Evolutionary conservation across 352 stramenopile genomes (phyloP), one percentile per base, ranked within the genome.

Genomic region (Blastocystis sp.): DNA sequence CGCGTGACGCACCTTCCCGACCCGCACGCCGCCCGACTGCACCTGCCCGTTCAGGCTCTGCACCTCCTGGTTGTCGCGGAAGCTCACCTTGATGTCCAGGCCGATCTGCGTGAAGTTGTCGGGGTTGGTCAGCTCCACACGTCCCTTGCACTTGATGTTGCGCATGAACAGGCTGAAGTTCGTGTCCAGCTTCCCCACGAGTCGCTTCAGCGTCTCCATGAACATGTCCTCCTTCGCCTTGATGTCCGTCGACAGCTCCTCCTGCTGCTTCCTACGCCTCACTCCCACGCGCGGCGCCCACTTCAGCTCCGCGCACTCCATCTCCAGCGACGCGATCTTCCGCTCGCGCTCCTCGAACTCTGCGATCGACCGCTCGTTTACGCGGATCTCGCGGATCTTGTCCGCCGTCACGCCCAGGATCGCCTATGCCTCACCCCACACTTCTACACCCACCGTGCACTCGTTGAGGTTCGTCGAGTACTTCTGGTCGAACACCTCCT

Each of bases 21-120:
- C 45, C 34, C 28, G 3, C 43, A 82, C 74, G 76, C 93, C 94
- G 48, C 94, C 94, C 28, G 92, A 94, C 80, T 97, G 93, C 45
- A 93, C 91, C 14, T 92, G 90, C 7, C 90, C 91, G 40, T 92
- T 92, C 2, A 97, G 90, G 40, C 91, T 89, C 86, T 93, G 90
- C 11, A 94, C 88, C 59, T 91, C 89, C 38, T 89, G 89, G 9
- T 89, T 89, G 40, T 94, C 89, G 10, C 93, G 91, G 88, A 96
- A 96, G 62, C 91, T 88, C 11, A 95, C 93, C 71, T 90, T 91
- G 89, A 97, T 95, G 67, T 93, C 89, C 56, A 96, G 89, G 19
- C 92, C 93, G 91, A 91, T 95, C 65, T 93, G 86, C 79, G 91
- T 91, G 88, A 94, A 94, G 59, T 91, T 76, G 60, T 91, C 89